phyloP scores from a whole-genome alignment of 2,329 filamentous ascomycete genomes.

The Alternaria consortialis region DNA sequence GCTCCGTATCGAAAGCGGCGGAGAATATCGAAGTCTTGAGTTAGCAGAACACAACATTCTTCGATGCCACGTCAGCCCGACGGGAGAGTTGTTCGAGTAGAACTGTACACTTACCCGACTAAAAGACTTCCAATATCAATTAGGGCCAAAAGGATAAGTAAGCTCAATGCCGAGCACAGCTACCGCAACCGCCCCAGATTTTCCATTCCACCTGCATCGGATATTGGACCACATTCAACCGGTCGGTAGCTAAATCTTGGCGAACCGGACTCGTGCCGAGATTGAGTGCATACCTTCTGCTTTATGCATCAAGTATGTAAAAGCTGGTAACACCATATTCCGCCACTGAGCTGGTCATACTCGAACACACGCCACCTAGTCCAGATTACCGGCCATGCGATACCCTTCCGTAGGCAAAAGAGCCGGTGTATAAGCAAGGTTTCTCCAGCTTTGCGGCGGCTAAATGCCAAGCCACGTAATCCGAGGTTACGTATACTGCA shows the following conservation, averaged over 20 bases:
- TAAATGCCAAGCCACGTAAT: slow-evolving; percentile 1
- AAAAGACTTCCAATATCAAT: not conserved
- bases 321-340: slow-evolving; percentile 3
- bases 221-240: slow-evolving; percentile 42
- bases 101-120: not conserved
- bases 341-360: slow-evolving; percentile 19
- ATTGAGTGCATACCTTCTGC: not conserved
- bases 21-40: not conserved
- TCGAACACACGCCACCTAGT: slow-evolving; percentile 16
- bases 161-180: slow-evolving; percentile 3
- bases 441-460: slow-evolving; percentile 14
- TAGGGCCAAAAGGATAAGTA: not conserved
- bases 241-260: slow-evolving; percentile 20
- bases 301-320: not conserved
- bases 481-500: not conserved
- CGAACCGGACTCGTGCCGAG: not conserved
- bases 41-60: not conserved
- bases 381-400: not conserved
- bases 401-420: not conserved
- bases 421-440: not conserved
- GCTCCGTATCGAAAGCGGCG: not conserved
- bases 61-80: not conserved
- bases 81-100: not conserved
- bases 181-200: slow-evolving; percentile 18
- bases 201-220: slow-evolving; percentile 21